A percentile compares a stretch with the other conserved stretches of the same genome.
Conservation (phyloP, 345 rosid species). For the Melastoma malabathricum region DNA sequence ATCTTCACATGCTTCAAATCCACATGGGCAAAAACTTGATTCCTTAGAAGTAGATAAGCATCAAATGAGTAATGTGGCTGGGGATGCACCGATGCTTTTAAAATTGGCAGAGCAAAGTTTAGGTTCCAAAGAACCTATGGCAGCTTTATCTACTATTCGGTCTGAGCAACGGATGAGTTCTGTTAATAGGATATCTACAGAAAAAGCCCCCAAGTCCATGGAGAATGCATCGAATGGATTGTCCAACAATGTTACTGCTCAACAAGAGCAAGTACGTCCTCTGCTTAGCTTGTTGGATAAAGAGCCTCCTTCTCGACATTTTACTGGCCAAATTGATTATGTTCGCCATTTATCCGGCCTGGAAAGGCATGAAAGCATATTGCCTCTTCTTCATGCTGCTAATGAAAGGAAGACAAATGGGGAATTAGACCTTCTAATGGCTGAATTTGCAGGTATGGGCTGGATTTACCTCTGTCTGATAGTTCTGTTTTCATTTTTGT, state of each 20-base stretch:
- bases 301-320: conserved; percentile 82
- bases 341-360: conserved; percentile 68
- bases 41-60: conserved; percentile 45
- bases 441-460: conserved; percentile 78
- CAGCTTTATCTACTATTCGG: conserved; percentile 14
- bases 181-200: conserved; percentile 49
- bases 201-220: conserved; percentile 53
- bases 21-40: conserved; percentile 63
- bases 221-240: conserved; percentile 57
- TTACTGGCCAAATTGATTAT: conserved; percentile 86
- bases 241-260: conserved; percentile 25
- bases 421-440: conserved; percentile 86
- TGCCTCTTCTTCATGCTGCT: conserved; percentile 77
- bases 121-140: conserved; percentile 28
- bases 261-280: conserved; percentile 84
- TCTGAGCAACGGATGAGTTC: conserved; percentile 13
- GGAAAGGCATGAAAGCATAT: conserved; percentile 84
- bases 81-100: conserved; percentile 21
- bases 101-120: conserved; percentile 23
- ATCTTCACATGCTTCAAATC: conserved; percentile 62
- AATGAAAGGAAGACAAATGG: conserved; percentile 82
- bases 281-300: conserved; percentile 95
- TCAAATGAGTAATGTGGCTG: conserved; percentile 40
- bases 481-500: too few species aligned
- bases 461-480: too few species aligned